Evolutionary conservation across 352 stramenopile species (phyloP).

Genomic region (Pythium dissimile): DNA sequence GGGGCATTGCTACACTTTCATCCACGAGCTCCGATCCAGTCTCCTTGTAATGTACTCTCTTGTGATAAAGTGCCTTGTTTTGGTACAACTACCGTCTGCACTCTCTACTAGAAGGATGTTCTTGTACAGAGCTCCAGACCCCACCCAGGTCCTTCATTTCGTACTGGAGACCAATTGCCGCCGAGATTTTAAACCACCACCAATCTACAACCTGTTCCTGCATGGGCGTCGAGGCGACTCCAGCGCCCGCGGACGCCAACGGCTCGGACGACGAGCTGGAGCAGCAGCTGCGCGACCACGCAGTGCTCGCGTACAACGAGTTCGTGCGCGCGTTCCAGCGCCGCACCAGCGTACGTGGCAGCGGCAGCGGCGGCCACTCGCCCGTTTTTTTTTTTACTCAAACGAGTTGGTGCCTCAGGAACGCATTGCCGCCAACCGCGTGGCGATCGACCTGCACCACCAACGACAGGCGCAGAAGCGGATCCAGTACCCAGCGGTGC

Average conservation of each 20-base stretch:
- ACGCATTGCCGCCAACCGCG: conserved; percentile 56
- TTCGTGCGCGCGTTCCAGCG: conserved; percentile 63
- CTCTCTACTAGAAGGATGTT: no score
- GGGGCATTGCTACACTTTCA: no score
- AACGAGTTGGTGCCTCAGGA: conserved; percentile 24
- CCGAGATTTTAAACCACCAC: not conserved
- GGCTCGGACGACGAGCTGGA: conserved; percentile 53
- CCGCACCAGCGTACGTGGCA: conserved; percentile 41
- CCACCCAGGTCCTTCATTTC: no score
- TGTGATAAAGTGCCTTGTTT: no score
- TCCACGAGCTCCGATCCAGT: no score
- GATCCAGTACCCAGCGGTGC: conserved; percentile 25
- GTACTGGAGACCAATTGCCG: not conserved
- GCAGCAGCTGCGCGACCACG: conserved; percentile 68
- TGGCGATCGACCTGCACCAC: conserved; percentile 37
- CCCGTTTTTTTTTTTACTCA: not conserved
- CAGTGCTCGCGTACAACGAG: conserved; percentile 60
- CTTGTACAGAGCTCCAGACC: no score
- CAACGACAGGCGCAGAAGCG: conserved; percentile 20
- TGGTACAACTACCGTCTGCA: no score
- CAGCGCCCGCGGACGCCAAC: not conserved
- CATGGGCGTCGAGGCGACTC: not conserved
- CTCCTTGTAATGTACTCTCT: no score
- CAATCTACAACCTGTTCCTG: not conserved
- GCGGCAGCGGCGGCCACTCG: not conserved